Conservation (phyloP, 1,139 yeast genomes). For the Kazachstania sp. region DNA sequence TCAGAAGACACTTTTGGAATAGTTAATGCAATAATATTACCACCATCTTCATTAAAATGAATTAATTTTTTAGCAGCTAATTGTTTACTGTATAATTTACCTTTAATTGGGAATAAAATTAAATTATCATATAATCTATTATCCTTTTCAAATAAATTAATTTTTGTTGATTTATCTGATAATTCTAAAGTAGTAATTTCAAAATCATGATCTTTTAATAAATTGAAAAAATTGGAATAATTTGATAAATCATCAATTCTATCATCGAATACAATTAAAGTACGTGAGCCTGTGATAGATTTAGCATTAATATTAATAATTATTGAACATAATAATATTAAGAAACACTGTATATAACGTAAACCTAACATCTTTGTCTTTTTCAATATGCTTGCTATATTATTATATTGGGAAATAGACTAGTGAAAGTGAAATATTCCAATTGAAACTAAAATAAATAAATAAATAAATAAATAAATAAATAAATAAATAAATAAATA, state of each 20-base stretch:
- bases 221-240: conserved; percentile 30
- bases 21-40: conserved; percentile 62
- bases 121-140: conserved; percentile 44
- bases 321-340: not conserved
- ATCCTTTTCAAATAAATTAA: conserved; percentile 37
- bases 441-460: too few relatives aligned
- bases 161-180: conserved; percentile 23
- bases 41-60: conserved; percentile 54
- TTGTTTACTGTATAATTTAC: conserved; percentile 37
- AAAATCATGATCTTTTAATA: conserved; percentile 29
- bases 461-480: not conserved
- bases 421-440: too few relatives aligned
- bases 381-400: too few relatives aligned
- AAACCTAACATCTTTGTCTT: conserved; percentile 1
- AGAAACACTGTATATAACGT: not conserved
- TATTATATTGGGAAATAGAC: too few relatives aligned
- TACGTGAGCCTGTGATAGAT: conserved; percentile 19
- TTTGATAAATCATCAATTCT: conserved; percentile 24
- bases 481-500: not conserved
- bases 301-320: not conserved
- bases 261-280: conserved; percentile 34
- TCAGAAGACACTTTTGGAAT: conserved; percentile 55
- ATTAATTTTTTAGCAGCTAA: conserved; percentile 38
- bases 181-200: conserved; percentile 24
- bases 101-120: conserved; percentile 44